Evolutionary conservation across 352 stramenopile species (phyloP).

Genomic region (Globisporangium megalacanthum): DNA sequence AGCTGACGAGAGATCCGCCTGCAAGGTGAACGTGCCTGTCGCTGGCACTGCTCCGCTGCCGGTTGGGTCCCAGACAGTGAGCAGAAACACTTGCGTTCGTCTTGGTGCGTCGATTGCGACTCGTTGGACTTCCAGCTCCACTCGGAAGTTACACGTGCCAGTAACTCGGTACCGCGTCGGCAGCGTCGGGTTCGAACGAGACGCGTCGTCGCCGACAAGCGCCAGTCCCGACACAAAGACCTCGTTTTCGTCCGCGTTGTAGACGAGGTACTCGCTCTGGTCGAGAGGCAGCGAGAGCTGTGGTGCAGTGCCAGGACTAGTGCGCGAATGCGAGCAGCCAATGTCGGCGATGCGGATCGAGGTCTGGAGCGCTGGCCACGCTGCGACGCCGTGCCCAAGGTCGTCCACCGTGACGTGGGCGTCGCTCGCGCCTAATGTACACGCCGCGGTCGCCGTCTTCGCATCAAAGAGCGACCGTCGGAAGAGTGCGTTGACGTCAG

Average conservation of each 20-base stretch:
- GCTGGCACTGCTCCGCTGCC: background rate
- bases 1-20: constrained; percentile 2
- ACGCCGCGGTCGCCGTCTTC: background rate
- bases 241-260: background rate
- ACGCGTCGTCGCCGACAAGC: background rate
- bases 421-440: background rate
- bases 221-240: constrained; percentile 7
- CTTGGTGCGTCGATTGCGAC: constrained; percentile 8
- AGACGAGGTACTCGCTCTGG: background rate
- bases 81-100: constrained; percentile 3
- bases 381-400: constrained; percentile 5
- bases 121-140: constrained; percentile 14
- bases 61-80: constrained; percentile 13
- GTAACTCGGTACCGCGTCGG: constrained; percentile 1
- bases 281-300: constrained; percentile 4
- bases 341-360: constrained; percentile 4
- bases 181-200: background rate
- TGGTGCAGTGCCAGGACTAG: background rate
- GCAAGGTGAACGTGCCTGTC: constrained; percentile 21
- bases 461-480: constrained; percentile 5
- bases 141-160: constrained; percentile 8
- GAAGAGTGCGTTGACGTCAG: constrained; percentile 14
- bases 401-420: constrained; percentile 7
- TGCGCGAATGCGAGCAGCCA: background rate
- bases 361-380: constrained; percentile 5